phyloP scores from a whole-genome alignment of 108 stramenopile species.

The Cyclotella atomus region DNA sequence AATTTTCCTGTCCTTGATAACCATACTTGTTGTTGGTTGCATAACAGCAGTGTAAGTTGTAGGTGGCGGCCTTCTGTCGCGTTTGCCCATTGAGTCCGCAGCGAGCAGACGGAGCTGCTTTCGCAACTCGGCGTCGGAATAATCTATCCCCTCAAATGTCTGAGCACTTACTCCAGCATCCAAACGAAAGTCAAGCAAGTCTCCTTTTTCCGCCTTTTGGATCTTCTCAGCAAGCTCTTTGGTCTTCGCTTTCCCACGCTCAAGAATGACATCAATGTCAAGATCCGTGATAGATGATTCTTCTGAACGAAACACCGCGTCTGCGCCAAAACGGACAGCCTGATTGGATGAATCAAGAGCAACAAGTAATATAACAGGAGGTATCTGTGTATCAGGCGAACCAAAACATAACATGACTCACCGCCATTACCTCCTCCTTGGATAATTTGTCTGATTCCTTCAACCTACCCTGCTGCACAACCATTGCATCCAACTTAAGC shows the following conservation, averaged over 20 bases:
- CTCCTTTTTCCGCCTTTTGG: conserved; percentile 93
- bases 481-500: conserved; percentile 99
- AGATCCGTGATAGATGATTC: conserved; percentile 91
- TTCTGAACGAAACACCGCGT: conserved; percentile 94
- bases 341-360: neutral
- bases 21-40: conserved; percentile 82
- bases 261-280: conserved; percentile 92
- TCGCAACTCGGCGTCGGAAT: conserved; percentile 82
- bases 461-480: conserved; percentile 96
- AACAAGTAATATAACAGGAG: neutral
- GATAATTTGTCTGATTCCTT: conserved; percentile 91
- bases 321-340: conserved; percentile 98
- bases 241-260: conserved; percentile 90
- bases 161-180: conserved; percentile 91
- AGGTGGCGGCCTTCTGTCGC: conserved; percentile 86
- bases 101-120: conserved; percentile 84
- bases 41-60: conserved; percentile 82
- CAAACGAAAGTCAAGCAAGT: conserved; percentile 92
- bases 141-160: conserved; percentile 90
- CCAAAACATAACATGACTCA: too few relatives aligned
- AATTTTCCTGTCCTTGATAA: conserved; percentile 78
- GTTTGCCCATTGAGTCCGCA: conserved; percentile 85
- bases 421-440: conserved; percentile 79
- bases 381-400: neutral
- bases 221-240: conserved; percentile 90